These are phyloP conservation scores for Pestalotiopsis fici DNA, from an alignment of 2,329 filamentous ascomycete species.

Conservation along the genomic window DNA sequence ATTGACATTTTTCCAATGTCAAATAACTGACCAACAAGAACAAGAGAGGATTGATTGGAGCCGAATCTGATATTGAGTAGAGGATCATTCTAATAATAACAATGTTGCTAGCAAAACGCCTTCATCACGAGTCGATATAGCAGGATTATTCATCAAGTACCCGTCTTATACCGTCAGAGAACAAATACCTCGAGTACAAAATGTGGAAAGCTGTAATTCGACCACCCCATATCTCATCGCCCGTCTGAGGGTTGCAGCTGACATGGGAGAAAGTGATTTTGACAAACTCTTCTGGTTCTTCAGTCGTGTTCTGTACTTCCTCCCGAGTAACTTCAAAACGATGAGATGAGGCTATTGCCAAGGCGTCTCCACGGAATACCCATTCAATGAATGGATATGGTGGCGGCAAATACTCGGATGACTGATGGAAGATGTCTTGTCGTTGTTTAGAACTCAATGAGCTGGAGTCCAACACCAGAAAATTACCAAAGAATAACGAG, in stretches of 20 bases:
- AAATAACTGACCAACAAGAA: too few species aligned
- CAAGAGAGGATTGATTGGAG: too few species aligned
- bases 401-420: not conserved
- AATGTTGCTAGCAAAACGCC: not conserved
- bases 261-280: slow-evolving; percentile 1
- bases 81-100: too few species aligned
- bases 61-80: too few species aligned
- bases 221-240: not conserved
- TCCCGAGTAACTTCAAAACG: not conserved
- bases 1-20: too few species aligned
- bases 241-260: not conserved
- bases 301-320: not conserved
- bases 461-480: not conserved
- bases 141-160: not conserved
- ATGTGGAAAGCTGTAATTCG: not conserved
- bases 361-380: not conserved
- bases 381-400: not conserved
- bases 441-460: not conserved
- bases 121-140: not conserved
- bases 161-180: slow-evolving; percentile 1
- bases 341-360: not conserved
- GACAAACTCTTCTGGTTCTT: not conserved
- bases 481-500: slow-evolving; percentile 2
- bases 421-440: not conserved
- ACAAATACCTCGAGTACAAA: not conserved